These are phyloP conservation scores for Populus hybrid DNA, from an alignment of 441 rosid genomes.

Conservation along the genomic window DNA sequence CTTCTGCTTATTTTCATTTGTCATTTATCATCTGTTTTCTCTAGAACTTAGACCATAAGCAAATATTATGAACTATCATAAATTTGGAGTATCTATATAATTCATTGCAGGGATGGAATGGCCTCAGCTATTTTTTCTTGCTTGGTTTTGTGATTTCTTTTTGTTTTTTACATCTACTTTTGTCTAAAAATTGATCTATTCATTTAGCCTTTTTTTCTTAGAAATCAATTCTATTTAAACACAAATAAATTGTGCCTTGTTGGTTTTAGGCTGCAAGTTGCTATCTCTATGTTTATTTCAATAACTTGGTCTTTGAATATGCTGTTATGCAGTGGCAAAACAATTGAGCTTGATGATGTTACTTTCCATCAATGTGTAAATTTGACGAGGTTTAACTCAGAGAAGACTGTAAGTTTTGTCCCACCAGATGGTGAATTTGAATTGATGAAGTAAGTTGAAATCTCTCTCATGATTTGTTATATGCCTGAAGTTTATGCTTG, in stretches of 20 bases:
- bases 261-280: background rate
- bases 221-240: background rate
- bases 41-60: too few relatives aligned
- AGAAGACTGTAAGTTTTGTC: constrained; percentile 98
- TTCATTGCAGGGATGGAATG: background rate
- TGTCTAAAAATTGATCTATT: background rate
- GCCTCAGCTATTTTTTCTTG: background rate
- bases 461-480: background rate
- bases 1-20: too few relatives aligned
- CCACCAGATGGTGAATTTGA: constrained; percentile 99
- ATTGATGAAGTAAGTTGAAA: constrained; percentile 87
- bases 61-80: too few relatives aligned
- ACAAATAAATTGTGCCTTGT: background rate
- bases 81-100: too few relatives aligned
- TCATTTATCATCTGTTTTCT: too few relatives aligned
- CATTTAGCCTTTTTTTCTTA: background rate
- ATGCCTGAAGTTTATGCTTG: background rate
- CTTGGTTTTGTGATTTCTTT: background rate
- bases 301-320: constrained; percentile 3
- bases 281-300: constrained; percentile 1
- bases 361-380: constrained; percentile 98
- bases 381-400: constrained; percentile 96
- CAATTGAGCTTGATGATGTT: constrained; percentile 99
- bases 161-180: background rate
- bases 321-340: constrained; percentile 79